Evolutionary conservation across 768 basidiomycete species (phyloP).

Genomic region (Neoboletus brunneissimus): DNA sequence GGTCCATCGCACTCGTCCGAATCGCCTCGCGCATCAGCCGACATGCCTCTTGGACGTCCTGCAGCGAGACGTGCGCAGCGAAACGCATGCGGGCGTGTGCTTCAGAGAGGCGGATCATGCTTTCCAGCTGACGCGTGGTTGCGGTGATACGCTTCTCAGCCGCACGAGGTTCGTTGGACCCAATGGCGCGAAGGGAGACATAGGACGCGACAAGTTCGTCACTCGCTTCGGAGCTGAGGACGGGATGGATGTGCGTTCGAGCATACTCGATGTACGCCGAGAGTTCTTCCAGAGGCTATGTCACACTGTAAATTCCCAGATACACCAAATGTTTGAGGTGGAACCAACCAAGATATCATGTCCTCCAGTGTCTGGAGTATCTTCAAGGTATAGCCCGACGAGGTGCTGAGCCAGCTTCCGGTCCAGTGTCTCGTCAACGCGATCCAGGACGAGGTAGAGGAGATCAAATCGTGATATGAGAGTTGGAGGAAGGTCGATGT

Average conservation of each 20-base stretch:
- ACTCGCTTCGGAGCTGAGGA: constrained; percentile 81
- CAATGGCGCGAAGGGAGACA: constrained; percentile 91
- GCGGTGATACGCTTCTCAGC: constrained; percentile 96
- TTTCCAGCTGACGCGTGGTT: constrained; percentile 95
- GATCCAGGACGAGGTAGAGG: constrained; percentile 92
- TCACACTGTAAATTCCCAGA: constrained; percentile 5
- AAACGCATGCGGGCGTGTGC: constrained; percentile 97
- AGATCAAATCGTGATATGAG: constrained; percentile 97
- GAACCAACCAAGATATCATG: constrained; percentile 72
- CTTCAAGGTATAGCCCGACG: constrained; percentile 92
- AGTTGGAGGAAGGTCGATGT: constrained; percentile 97
- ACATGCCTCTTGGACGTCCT: constrained; percentile 87
- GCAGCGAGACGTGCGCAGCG: constrained; percentile 77
- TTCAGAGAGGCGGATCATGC: constrained; percentile 94
- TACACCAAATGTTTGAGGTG: neutral
- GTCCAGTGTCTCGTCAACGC: constrained; percentile 87
- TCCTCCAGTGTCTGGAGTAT: constrained; percentile 57
- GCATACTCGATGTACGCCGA: constrained; percentile 95
- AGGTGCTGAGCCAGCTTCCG: constrained; percentile 88
- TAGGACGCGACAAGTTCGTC: constrained; percentile 84
- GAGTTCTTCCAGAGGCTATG: constrained; percentile 82
- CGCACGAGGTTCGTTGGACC: constrained; percentile 76
- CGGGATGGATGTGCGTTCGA: constrained; percentile 78
- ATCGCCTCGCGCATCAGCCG: constrained; percentile 97
- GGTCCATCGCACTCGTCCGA: constrained; percentile 92